Base-by-base conservation (phyloP, 2,329 filamentous ascomycete genomes). In the Phialocephala subalpina region DNA sequence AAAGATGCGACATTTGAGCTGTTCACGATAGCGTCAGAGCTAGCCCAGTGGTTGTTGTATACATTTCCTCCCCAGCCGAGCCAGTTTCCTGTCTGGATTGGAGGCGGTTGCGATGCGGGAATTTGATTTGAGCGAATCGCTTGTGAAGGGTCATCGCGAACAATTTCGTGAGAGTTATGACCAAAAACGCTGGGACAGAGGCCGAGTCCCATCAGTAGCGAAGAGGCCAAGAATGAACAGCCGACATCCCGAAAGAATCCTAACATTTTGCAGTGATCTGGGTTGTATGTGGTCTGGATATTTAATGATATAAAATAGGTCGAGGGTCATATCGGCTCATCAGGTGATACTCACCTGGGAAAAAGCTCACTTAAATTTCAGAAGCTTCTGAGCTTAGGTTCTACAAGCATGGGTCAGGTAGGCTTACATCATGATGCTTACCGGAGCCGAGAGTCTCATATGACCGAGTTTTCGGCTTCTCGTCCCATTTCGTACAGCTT, bases 31-130 rank as follows among this genome's bases (percentile, higher is more conserved):
- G n/a, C 59, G 52, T 62, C 64, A 27, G 49, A 16, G 16, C 42
- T 38, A 22, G 66, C 66, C 62, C 62, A 67, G 16, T 56, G 22
- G 45, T 65, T 64, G 62, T 67, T 67, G 61, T 47, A 22, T 25
- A 38, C 20, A 36, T 64, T 58, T 25, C 58, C 66, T 38, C 66
- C 66, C 53, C 56, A 67, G 35, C 66, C 66, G 14, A 62, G 45
- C 66, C 66, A 67, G 29, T 58, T 38, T n/a, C 25, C 52, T 29
- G 52, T 33, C 9, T 58, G 20, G 12, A 4, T 42, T 42, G 38
- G 12, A 42, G 38, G 38, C 7, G 55, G 18, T 20, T 35, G 20
- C 22, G 55, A 20, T 25, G 55, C 35, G 20, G 18, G 18, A 27
- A 18, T 38, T 36, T 38, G 29, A 20, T 38, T 38, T 14, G 33